Conservation (phyloP, 768 basidiomycete species). For the Mycena haematopus region DNA sequence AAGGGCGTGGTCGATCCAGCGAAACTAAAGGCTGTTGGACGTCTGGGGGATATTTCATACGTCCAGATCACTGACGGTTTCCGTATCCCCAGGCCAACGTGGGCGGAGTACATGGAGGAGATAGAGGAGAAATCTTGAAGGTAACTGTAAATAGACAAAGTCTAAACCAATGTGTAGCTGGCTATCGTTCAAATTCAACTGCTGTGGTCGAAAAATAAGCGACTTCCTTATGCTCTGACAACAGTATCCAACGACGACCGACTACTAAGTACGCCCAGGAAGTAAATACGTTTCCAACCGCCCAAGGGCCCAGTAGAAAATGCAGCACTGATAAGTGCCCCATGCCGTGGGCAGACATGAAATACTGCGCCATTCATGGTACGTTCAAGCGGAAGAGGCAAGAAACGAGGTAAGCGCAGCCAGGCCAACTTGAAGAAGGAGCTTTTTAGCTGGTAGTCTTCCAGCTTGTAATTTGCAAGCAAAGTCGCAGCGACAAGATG, state of each 20-base stretch:
- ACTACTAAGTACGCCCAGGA: slow-evolving; percentile 15
- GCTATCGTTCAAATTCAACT: background rate
- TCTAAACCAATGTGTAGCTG: too few species aligned
- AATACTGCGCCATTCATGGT: slow-evolving; percentile 74
- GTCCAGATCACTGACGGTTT: slow-evolving; percentile 50
- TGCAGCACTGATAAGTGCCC: slow-evolving; percentile 60
- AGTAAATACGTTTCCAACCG: slow-evolving; percentile 40
- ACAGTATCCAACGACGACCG: too few species aligned
- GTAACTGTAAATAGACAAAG: too few species aligned
- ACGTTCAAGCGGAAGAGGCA: slow-evolving; percentile 61
- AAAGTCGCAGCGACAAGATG: slow-evolving; percentile 61
- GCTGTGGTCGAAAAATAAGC: too few species aligned
- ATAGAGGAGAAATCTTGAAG: slow-evolving; percentile 52
- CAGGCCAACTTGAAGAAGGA: slow-evolving; percentile 69
- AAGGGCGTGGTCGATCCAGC: slow-evolving; percentile 52
- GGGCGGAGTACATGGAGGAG: slow-evolving; percentile 52
- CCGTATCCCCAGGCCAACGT: slow-evolving; percentile 63
- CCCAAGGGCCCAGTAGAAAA: slow-evolving; percentile 58
- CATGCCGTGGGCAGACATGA: slow-evolving; percentile 64
- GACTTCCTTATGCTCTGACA: too few species aligned
- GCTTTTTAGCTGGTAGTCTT: slow-evolving; percentile 53
- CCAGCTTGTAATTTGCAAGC: slow-evolving; percentile 53
- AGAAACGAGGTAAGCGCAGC: slow-evolving; percentile 62
- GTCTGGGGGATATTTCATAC: slow-evolving; percentile 63
- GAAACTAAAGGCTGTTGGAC: slow-evolving; percentile 53